Base-by-base conservation (phyloP, 768 basidiomycete genomes). In the Sporobolomyces phaffii region DNA sequence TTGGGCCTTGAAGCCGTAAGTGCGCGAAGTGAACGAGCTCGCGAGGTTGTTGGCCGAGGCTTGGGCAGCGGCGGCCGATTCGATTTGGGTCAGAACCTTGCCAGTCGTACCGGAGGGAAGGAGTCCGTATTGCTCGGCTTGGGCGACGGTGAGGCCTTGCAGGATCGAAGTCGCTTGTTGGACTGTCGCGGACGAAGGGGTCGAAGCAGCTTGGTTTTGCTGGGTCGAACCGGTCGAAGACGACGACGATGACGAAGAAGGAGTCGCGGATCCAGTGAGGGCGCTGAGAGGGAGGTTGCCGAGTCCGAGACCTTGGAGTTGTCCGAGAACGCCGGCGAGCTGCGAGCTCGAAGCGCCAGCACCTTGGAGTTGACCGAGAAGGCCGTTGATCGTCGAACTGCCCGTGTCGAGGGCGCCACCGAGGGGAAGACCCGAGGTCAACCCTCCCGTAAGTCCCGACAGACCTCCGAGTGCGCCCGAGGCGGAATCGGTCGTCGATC, bases 91-190 rank as follows among this genome's bases (percentile, higher is more conserved):
- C 28, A 66, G 52, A 22, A 49, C 41, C 13, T n/a, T 7, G 14
- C 38, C 31, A 18, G 64, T 34, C 28, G 57, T 59, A 13, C 64
- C 48, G 10, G 56, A 44, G 33, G 64, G 48, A n/a, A 58, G 54
- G 48, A 64, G 63, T 26, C 62, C 62, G 62, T 56, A 54, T 29
- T 63, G 43, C 28, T 63, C 62, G 14, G 62, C 62, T 44, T 63
- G 44, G 4, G 62, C 62, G 44, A 63, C 53, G 5, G 62, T 56
- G 34, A 63, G 62, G 10, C 53, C 52, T 47, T 49, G 53, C 34
- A 64, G 49, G 40, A 64, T 28, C 17, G 20, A 15, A 9, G 47
- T 47, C 1, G 54, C 36, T 33, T 58, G 28, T 26, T 58, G 56
- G 26, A 49, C 56, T 40, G 14, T 38, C 14, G 53, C 33, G 44